phyloP scores from a whole-genome alignment of 306 rosid genomes.

The Herpetospermum pedunculosum region DNA sequence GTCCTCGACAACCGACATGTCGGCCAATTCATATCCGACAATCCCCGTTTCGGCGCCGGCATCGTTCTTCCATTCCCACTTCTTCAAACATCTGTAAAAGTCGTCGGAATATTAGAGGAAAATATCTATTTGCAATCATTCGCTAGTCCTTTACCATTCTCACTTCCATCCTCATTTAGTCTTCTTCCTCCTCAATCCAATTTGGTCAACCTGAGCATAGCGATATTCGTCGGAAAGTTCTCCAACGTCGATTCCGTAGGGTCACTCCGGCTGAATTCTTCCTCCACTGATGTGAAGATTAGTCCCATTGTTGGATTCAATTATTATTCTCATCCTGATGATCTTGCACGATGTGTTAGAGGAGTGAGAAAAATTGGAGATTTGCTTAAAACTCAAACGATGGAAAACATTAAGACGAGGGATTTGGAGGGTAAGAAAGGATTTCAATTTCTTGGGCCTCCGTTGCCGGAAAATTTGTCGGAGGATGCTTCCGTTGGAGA shows the following conservation, averaged over 20 bases:
- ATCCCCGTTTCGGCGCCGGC: slow-evolving; percentile 10
- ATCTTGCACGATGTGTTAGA: slow-evolving; percentile 1
- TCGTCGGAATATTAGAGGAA: neutral
- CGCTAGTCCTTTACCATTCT: neutral
- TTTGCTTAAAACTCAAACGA: neutral
- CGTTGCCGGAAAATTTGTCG: neutral
- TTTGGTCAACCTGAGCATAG: neutral
- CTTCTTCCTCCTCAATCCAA: neutral
- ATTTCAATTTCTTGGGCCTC: neutral
- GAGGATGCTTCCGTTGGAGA: neutral
- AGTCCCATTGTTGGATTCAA: slow-evolving; percentile 2
- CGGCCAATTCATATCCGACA: slow-evolving; percentile 19
- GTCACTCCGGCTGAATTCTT: neutral
- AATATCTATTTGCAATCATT: neutral
- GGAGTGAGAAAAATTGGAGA: neutral
- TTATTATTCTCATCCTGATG: neutral
- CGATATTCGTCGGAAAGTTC: neutral
- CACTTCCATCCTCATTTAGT: neutral
- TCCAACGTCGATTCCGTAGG: neutral
- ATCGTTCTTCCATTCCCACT: neutral
- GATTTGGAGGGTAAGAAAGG: neutral
- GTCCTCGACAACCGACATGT: slow-evolving; percentile 11
- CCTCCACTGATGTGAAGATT: neutral
- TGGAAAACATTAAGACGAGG: neutral
- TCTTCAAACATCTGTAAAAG: neutral